phyloP scores from a whole-genome alignment of 306 rosid genomes.

The Astragalus membranaceus region DNA sequence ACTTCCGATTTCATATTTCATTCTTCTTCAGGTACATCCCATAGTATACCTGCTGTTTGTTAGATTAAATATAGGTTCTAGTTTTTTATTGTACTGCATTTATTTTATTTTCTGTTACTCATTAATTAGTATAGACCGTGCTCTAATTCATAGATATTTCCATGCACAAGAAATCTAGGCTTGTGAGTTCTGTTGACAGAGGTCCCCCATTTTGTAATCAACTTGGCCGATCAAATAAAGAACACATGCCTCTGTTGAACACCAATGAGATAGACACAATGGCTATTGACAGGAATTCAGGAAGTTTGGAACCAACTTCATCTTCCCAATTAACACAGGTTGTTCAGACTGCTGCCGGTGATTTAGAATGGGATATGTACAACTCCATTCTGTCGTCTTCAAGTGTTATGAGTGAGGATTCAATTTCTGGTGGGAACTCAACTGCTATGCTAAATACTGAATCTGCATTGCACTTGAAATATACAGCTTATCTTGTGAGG shows the following conservation, averaged over 20 bases:
- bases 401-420: conserved; percentile 21
- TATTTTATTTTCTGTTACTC: not conserved
- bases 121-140: not conserved
- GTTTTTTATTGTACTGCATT: conserved; percentile 1
- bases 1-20: conserved; percentile 63
- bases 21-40: conserved; percentile 67
- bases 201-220: conserved; percentile 73
- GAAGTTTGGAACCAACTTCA: conserved; percentile 33
- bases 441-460: conserved; percentile 31
- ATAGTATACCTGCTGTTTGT: not conserved
- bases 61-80: conserved; percentile 6
- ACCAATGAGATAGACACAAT: conserved; percentile 35
- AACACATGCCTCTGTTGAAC: conserved; percentile 25
- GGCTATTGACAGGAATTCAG: conserved; percentile 28
- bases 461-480: conserved; percentile 60
- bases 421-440: conserved; percentile 32
- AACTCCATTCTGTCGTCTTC: conserved; percentile 35
- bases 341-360: conserved; percentile 50
- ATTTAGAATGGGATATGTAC: conserved; percentile 65
- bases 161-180: conserved; percentile 72
- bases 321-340: conserved; percentile 38
- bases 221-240: conserved; percentile 41
- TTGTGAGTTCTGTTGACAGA: conserved; percentile 66
- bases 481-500: conserved; percentile 54
- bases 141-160: conserved; percentile 14